Evolutionary conservation across 23 red algal species (phyloP), one percentile per base, ranked within the genome.

Genomic region (Gracilaria gracilis): DNA sequence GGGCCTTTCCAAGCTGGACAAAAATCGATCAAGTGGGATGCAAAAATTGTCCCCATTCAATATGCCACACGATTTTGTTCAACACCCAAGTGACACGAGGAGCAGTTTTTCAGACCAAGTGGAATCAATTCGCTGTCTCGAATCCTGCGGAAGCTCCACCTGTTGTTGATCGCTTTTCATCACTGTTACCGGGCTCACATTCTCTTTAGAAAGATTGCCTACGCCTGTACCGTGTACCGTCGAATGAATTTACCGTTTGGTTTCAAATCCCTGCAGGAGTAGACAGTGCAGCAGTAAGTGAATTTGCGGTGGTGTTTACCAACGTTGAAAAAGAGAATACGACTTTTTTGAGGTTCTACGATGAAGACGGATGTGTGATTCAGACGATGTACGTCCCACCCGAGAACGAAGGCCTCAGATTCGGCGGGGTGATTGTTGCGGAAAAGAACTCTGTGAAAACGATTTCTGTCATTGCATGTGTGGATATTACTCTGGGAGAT

Each of bases 31-130:
- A 91, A 91, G 19, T 91, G 88, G 88, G 88, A 91, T 28, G 88
- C 88, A 20, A 16, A 17, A 14, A 61, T 77, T 19, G 88, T 91
- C 17, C n/a, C 88, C 88, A 50, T 91, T 91, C 57, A 76, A 91
- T 16, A 91, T 91, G 88, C 88, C 88, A 27, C 4, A 25, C 20
- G 67, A 91, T 65, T 91, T 91, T n/a, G 15, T 91, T 91, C 78
- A 53, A 83, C 31, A 44, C 31, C 2, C 82, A 58, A 21, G 88
- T 91, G 21, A 72, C 88, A 1, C 75, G 88, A 15, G 88, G 88
- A 35, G 57, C 61, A 19, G 17, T 66, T 5, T 91, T 91, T 42
- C 40, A 61, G 33, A 61, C 77, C 75, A 61, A 64, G 19, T 25
- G 62, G 27, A 77, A 44, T 19, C 58, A 91, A 46, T 91, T 91